A percentile compares a stretch with the other conserved stretches of the same genome.
Evolutionary conservation across 2,329 filamentous ascomycete genomes (phyloP).

Genomic region (Exophiala dermatitidis): DNA sequence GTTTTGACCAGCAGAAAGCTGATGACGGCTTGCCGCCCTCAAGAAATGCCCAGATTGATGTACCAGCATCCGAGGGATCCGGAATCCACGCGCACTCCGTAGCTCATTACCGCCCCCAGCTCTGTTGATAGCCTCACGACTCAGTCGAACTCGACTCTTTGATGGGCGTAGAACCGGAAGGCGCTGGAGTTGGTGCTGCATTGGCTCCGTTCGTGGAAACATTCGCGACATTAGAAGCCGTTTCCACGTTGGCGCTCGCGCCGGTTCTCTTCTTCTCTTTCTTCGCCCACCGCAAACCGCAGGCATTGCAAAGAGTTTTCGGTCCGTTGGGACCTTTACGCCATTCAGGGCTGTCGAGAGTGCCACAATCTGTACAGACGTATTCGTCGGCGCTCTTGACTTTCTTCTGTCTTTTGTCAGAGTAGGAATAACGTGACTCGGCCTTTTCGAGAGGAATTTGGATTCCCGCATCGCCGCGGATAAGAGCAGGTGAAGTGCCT

Average conservation of each 20-base stretch:
- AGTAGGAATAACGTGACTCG: constrained; percentile 47
- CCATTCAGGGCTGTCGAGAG: constrained; percentile 91
- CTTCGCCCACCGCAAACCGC: constrained; percentile 64
- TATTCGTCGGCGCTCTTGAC: constrained; percentile 77
- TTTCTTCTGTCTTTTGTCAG: constrained; percentile 71
- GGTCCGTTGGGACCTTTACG: constrained; percentile 86
- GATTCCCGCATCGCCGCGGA: constrained; percentile 80
- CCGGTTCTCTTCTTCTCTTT: constrained; percentile 65
- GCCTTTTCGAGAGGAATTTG: constrained; percentile 68
- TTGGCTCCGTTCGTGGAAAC: background rate
- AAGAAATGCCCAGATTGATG: too few relatives aligned
- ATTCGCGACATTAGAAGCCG: background rate
- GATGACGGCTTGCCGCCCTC: too few relatives aligned
- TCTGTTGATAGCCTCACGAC: background rate
- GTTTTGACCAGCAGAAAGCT: too few relatives aligned
- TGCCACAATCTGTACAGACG: constrained; percentile 92
- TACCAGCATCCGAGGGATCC: too few relatives aligned
- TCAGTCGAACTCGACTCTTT: constrained; percentile 5
- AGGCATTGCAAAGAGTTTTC: constrained; percentile 93
- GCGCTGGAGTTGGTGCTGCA: background rate
- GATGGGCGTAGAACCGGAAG: background rate
- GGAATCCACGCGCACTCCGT: too few relatives aligned
- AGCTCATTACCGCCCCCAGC: background rate
- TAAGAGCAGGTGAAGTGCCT: constrained; percentile 68
- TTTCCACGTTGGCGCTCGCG: constrained; percentile 1